These are phyloP conservation scores for Alternaria infectoria DNA, from an alignment of 2,329 filamentous ascomycete genomes.

Conservation along the genomic window DNA sequence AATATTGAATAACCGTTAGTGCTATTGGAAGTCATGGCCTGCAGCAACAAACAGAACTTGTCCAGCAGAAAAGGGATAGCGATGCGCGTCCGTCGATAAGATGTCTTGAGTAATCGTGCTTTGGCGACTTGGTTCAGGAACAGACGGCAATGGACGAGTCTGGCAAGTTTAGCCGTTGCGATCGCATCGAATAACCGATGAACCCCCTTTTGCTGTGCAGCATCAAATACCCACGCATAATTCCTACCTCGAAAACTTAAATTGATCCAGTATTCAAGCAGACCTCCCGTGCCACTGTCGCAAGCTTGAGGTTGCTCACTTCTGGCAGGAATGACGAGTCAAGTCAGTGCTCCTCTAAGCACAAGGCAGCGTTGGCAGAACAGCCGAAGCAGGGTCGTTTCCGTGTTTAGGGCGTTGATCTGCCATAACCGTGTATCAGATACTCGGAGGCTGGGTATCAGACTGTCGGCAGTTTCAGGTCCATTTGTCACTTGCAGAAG, in stretches of 20 bases:
- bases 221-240: neutral
- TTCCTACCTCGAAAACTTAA: conserved; percentile 1
- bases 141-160: conserved; percentile 10
- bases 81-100: conserved; percentile 5
- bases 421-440: conserved; percentile 42
- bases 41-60: conserved; percentile 14
- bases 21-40: conserved; percentile 25
- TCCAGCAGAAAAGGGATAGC: conserved; percentile 13
- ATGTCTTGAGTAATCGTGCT: conserved; percentile 1
- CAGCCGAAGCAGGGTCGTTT: conserved; percentile 4
- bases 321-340: conserved; percentile 8
- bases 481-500: conserved; percentile 33
- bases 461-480: conserved; percentile 44
- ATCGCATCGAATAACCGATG: conserved; percentile 3
- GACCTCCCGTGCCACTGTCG: neutral
- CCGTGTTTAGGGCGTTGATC: conserved; percentile 25
- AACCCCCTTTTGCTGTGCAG: conserved; percentile 4
- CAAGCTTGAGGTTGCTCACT: neutral
- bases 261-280: neutral
- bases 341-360: neutral
- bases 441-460: conserved; percentile 38
- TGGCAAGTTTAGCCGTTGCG: conserved; percentile 32
- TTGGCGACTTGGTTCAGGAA: conserved; percentile 18
- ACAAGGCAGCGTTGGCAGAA: neutral
- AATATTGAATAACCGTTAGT: conserved; percentile 22